Conservation (phyloP, 306 rosid species). For the Acacia confusa region DNA sequence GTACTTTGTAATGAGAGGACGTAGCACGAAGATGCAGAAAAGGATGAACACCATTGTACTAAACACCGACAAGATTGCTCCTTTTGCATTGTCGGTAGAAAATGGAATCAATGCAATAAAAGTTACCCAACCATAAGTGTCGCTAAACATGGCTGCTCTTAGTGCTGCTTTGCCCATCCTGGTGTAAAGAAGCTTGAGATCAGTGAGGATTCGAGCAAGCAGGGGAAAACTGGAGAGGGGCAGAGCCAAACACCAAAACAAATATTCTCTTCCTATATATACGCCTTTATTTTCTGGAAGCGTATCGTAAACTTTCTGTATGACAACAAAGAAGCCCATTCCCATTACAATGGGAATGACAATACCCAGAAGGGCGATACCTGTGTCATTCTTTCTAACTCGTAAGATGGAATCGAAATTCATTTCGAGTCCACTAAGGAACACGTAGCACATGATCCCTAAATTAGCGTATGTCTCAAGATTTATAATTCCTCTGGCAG, state of each 20-base stretch:
- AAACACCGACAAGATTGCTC: background rate
- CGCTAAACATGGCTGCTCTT: background rate
- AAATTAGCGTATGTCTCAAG: conserved; percentile 28
- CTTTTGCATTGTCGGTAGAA: background rate
- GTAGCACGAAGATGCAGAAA: background rate
- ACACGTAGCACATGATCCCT: conserved; percentile 36
- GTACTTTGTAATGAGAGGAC: background rate
- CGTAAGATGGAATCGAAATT: conserved; percentile 30
- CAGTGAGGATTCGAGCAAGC: background rate
- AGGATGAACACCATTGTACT: background rate
- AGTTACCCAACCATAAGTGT: background rate
- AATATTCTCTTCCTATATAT: background rate
- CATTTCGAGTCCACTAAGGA: conserved; percentile 45
- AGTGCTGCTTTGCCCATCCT: background rate
- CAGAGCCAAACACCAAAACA: background rate
- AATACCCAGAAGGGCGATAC: background rate
- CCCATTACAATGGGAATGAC: background rate
- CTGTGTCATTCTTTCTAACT: background rate
- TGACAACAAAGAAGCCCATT: background rate
- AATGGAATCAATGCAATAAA: background rate
- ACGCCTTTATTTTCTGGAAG: background rate
- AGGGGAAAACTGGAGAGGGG: background rate
- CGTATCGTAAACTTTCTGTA: background rate
- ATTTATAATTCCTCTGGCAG: background rate
- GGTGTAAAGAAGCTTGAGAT: background rate